A percentile compares a stretch with the other conserved stretches of the same genome.
Conservation (phyloP, 768 basidiomycete genomes). For the Suillus subaureus region DNA sequence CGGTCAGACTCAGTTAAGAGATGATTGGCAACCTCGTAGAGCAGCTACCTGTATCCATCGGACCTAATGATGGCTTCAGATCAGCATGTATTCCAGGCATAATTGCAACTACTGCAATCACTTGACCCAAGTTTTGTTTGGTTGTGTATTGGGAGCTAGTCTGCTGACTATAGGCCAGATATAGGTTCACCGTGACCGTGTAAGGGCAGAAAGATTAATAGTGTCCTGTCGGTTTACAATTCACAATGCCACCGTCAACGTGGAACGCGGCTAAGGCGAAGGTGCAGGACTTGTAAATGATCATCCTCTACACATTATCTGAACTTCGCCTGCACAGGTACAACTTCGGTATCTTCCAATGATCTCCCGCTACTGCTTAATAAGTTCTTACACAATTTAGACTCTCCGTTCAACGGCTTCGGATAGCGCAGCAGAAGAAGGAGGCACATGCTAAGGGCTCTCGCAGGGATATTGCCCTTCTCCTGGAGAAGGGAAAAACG, state of each 20-base stretch:
- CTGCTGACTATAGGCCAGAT: background rate
- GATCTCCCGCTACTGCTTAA: constrained; percentile 2
- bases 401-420: constrained; percentile 81
- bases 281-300: constrained; percentile 30
- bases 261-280: constrained; percentile 70
- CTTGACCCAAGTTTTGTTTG: constrained; percentile 4
- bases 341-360: constrained; percentile 44
- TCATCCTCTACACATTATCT: background rate
- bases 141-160: background rate
- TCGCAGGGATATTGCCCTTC: constrained; percentile 78
- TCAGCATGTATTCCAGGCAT: background rate
- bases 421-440: constrained; percentile 91
- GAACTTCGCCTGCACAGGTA: constrained; percentile 35
- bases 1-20: too few relatives aligned
- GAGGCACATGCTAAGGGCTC: constrained; percentile 76
- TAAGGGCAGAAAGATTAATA: background rate
- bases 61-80: background rate
- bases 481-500: constrained; percentile 76
- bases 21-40: background rate
- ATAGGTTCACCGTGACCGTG: constrained; percentile 2
- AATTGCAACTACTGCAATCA: background rate
- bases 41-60: background rate
- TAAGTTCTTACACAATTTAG: constrained; percentile 38
- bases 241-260: constrained; percentile 32
- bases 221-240: background rate